These are phyloP conservation scores for Arthonia radiata DNA, from an alignment of 495 filamentous ascomycete species.

Conservation along the genomic window DNA sequence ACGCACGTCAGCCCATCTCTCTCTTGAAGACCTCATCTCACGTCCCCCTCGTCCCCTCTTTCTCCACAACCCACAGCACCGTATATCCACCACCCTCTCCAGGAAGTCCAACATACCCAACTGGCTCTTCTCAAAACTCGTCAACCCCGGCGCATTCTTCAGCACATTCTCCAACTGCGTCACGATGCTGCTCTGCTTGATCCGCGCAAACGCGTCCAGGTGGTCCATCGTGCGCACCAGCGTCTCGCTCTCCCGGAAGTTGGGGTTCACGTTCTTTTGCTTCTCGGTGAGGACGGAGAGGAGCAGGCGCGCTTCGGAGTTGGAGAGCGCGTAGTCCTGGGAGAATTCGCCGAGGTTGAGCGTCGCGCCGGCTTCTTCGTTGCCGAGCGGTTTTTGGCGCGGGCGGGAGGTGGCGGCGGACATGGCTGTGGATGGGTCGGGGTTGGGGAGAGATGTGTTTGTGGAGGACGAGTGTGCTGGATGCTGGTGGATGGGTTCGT, in stretches of 20 bases:
- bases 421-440: conserved; percentile 3
- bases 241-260: conserved; percentile 39
- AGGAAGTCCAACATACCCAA: conserved; percentile 34
- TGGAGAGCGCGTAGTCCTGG: conserved; percentile 60
- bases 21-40: conserved; percentile 1
- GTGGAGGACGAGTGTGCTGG: too few relatives aligned
- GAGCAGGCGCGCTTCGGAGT: conserved; percentile 76
- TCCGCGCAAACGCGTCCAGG: conserved; percentile 76
- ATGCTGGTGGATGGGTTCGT: too few relatives aligned
- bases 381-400: conserved; percentile 46
- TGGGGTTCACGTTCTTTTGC: conserved; percentile 35
- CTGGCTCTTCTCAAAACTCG: conserved; percentile 80
- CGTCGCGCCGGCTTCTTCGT: conserved; percentile 64
- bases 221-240: conserved; percentile 74
- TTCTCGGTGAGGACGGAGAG: conserved; percentile 67
- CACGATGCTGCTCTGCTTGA: conserved; percentile 83
- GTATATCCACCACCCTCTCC: background rate
- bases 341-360: conserved; percentile 83
- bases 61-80: background rate
- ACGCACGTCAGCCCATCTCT: conserved; percentile 1
- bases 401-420: conserved; percentile 35
- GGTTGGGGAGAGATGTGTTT: conserved; percentile 2
- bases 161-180: conserved; percentile 72
- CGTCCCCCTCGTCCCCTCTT: background rate
- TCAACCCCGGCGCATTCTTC: conserved; percentile 48